Evolutionary conservation across 78 protist species (phyloP).

Genomic region (Salpingoeca rosetta): DNA sequence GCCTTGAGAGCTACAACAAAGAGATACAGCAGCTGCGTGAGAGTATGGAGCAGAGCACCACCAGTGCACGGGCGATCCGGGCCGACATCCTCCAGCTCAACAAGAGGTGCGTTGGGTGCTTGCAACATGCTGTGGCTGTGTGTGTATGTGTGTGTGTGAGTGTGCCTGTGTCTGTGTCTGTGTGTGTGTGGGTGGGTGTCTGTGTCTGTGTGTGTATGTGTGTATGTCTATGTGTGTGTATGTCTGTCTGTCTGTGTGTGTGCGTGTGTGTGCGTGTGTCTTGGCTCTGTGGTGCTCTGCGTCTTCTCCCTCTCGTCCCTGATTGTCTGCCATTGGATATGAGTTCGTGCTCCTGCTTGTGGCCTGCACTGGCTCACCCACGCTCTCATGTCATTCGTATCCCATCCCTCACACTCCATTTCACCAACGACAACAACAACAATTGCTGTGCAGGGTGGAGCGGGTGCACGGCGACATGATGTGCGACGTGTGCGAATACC

Average conservation of each 20-base stretch:
- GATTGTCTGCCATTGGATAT: not conserved
- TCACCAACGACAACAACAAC: too few species aligned
- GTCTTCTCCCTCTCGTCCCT: not conserved
- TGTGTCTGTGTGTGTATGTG: too few species aligned
- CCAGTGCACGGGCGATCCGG: conserved; percentile 65
- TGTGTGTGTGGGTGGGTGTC: not conserved
- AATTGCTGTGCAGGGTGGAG: conserved; percentile 27
- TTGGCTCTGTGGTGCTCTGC: not conserved
- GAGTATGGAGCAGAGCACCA: conserved; percentile 78
- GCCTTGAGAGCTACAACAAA: conserved; percentile 70
- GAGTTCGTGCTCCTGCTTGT: too few species aligned
- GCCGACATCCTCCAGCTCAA: conserved; percentile 71
- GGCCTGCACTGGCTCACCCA: too few species aligned
- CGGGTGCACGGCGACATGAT: conserved; percentile 41
- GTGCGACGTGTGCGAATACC: conserved; percentile 63
- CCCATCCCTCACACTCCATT: not conserved
- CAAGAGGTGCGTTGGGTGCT: conserved; percentile 40
- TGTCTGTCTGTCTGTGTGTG: too few species aligned
- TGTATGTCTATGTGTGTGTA: not conserved
- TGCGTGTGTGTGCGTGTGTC: too few species aligned
- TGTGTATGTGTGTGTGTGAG: too few species aligned
- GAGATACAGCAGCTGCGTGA: conserved; percentile 63
- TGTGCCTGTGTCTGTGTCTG: not conserved
- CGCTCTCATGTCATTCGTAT: too few species aligned
- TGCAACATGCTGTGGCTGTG: too few species aligned